phyloP scores from a whole-genome alignment of 192 early-diverging fungal genomes.

The Umbelopsis sp. region DNA sequence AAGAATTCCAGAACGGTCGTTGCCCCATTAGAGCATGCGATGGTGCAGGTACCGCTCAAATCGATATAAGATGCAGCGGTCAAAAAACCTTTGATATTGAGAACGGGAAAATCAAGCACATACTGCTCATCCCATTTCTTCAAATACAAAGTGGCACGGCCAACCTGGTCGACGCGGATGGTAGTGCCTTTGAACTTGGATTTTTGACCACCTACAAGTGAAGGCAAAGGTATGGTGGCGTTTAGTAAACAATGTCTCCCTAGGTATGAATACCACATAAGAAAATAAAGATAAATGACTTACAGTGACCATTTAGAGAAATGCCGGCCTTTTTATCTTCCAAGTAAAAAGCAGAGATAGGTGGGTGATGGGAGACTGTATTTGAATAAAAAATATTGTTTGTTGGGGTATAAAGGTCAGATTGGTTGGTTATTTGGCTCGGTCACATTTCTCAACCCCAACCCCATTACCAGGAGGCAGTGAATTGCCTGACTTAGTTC shows the following conservation, averaged over 20 bases:
- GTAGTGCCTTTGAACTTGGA: constrained; percentile 67
- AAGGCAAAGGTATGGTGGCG: too few relatives aligned
- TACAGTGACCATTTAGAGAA: constrained; percentile 64
- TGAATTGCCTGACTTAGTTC: not conserved
- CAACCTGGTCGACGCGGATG: constrained; percentile 67
- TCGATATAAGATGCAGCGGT: constrained; percentile 66
- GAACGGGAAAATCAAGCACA: constrained; percentile 58
- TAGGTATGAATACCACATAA: too few relatives aligned
- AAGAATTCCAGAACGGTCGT: constrained; percentile 59
- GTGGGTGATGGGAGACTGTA: constrained; percentile 71
- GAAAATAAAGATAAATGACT: not conserved
- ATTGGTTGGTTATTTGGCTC: not conserved
- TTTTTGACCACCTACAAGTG: constrained; percentile 46
- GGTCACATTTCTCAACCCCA: not conserved
- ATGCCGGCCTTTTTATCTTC: constrained; percentile 66
- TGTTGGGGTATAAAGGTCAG: not conserved
- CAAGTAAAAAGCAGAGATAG: constrained; percentile 68
- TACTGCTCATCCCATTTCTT: constrained; percentile 56
- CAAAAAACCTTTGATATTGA: constrained; percentile 63
- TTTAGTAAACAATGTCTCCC: too few relatives aligned
- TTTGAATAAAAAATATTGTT: not conserved
- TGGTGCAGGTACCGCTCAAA: constrained; percentile 59
- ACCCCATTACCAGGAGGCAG: not conserved
- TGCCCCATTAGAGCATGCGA: constrained; percentile 54
- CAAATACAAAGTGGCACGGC: constrained; percentile 59